Evolutionary conservation across 768 basidiomycete species (phyloP), one percentile per base, ranked within the genome.

Genomic region (Rhodotorula paludigena): DNA sequence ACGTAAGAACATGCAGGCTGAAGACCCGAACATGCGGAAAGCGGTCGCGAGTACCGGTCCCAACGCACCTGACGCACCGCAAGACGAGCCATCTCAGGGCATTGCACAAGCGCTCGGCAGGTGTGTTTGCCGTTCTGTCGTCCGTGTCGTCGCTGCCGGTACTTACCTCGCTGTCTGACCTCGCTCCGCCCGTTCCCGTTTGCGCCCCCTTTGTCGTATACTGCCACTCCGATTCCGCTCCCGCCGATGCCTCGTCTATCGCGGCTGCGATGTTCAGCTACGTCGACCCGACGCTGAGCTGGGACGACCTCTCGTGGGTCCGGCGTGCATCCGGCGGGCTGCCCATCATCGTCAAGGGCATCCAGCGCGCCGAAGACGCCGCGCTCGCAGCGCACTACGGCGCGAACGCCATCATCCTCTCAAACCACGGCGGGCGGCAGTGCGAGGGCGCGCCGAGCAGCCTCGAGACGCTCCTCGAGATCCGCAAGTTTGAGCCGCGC

Each of bases 341-440:
- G 20, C 78, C 79, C 2, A 57, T 80, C 49, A 78, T 79, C 15
- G 64, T 81, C 57, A 81, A 81, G 57, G 80, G 80, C 25, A 74
- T 81, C 53, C 76, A 68, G 38, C 69, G 77, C 0, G 73, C 74
- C 25, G 76, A 81, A 85, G 93, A 96, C 79, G 91, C 89, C 5
- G 84, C 90, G 48, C 83, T 91, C 53, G 92, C 92, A 36, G 85
- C 83, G 25, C 86, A 92, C 68, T 84, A 87, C 38, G 90, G 91
- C 20, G 87, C 89, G 25, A 87, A 93, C 63, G 93, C 89, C 9
- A 90, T 97, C 68, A 81, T 93, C 63, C 79, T 97, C 15, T 90
- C 88, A 1, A 97, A 97, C 72, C 93, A 97, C 73, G 93, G 93
- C 62, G 93, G 75, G 44, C 47, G 76, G 52, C 74, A 77, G 56